A percentile compares a stretch with the other conserved stretches of the same genome.
phyloP scores from a whole-genome alignment of 345 rosid species.

The Salix koriyanagi region DNA sequence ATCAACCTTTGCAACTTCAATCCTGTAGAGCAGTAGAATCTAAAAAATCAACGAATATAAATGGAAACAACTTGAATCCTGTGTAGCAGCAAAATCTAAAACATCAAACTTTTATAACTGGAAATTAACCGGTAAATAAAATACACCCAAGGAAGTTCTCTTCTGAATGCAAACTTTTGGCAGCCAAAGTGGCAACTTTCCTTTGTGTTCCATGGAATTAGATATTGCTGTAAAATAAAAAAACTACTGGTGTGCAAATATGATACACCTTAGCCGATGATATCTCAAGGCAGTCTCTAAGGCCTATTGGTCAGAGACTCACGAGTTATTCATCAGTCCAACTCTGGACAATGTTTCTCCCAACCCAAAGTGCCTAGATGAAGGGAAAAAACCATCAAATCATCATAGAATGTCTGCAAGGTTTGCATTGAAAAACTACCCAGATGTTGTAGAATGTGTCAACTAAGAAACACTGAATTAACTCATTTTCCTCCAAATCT shows the following conservation, averaged over 20 bases:
- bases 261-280: neutral
- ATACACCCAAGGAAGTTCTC: neutral
- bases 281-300: neutral
- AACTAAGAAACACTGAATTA: neutral
- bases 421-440: neutral
- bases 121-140: neutral
- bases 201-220: neutral
- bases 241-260: neutral
- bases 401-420: neutral
- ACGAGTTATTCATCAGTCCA: neutral
- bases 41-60: conserved; percentile 16
- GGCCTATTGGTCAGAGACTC: neutral
- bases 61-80: neutral
- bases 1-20: conserved; percentile 47
- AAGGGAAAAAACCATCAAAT: neutral
- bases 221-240: neutral
- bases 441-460: neutral
- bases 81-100: too few species aligned
- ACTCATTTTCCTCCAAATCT: neutral
- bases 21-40: conserved; percentile 40
- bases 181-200: neutral
- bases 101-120: neutral
- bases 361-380: neutral
- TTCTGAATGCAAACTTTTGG: neutral
- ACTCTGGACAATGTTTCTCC: neutral